Evolutionary conservation across 176 grass and related monocot species (phyloP).

Genomic region (Carex kokanica): DNA sequence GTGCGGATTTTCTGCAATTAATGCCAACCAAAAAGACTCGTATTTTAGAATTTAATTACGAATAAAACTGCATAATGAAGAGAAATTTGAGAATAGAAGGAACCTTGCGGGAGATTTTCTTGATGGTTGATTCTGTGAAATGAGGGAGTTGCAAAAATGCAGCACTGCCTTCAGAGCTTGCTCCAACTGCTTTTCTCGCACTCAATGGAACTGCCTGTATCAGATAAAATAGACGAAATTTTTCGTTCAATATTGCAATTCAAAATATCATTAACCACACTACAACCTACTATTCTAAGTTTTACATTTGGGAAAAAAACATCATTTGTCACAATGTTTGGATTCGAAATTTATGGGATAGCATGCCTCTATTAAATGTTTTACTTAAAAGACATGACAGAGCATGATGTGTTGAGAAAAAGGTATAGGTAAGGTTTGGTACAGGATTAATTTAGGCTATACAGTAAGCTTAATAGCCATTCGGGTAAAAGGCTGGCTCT

Average conservation of each 20-base stretch:
- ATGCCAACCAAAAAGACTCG: not conserved
- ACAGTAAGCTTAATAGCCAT: not conserved
- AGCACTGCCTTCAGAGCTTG: conserved; percentile 76
- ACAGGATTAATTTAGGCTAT: not conserved
- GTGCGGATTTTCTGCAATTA: conserved; percentile 65
- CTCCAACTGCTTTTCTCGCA: conserved; percentile 71
- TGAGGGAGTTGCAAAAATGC: conserved; percentile 91
- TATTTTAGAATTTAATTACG: not conserved
- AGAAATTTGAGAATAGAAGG: not conserved
- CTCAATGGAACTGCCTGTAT: conserved; percentile 80
- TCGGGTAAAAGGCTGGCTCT: not conserved
- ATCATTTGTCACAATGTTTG: not conserved
- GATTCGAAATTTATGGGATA: not conserved
- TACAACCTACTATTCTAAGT: not conserved
- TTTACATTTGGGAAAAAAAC: not conserved
- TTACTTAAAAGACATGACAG: not conserved
- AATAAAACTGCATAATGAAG: not conserved
- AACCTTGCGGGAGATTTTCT: conserved; percentile 85
- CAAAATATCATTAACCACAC: not conserved
- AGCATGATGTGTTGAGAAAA: not conserved
- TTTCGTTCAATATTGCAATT: not conserved
- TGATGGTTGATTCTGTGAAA: conserved; percentile 71
- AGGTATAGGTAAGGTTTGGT: not conserved
- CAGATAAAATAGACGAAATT: conserved; percentile 12
- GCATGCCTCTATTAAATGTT: not conserved